A percentile compares a stretch with the other conserved stretches of the same genome.
Conservation (phyloP, 257 asterid genomes). For the Nicotiana attenuata region DNA sequence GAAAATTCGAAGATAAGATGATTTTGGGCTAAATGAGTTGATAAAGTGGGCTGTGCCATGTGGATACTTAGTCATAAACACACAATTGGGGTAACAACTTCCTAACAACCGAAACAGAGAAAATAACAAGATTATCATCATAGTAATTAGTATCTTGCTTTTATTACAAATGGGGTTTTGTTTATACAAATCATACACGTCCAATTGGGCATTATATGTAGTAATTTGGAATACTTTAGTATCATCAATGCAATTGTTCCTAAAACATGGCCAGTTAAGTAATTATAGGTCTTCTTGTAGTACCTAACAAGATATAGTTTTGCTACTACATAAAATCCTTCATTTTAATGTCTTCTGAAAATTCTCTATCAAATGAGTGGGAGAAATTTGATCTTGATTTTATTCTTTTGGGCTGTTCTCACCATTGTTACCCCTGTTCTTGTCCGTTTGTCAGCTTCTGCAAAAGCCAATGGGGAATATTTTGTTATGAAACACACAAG, state of each 20-base stretch:
- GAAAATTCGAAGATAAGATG: not conserved
- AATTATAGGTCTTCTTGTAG: slow-evolving; percentile 16
- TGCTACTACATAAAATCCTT: slow-evolving; percentile 9
- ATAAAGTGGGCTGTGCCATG: slow-evolving; percentile 14
- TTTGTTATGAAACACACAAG: slow-evolving; percentile 21
- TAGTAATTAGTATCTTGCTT: slow-evolving; percentile 21
- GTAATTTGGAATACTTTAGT: slow-evolving; percentile 15
- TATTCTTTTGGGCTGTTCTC: slow-evolving; percentile 71
- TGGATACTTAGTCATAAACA: slow-evolving; percentile 16
- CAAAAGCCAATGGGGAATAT: slow-evolving; percentile 29
- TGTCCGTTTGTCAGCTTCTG: slow-evolving; percentile 54
- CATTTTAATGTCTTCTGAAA: slow-evolving; percentile 19
- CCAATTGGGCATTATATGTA: not conserved
- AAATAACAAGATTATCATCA: slow-evolving; percentile 14
- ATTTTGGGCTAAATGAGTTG: not conserved
- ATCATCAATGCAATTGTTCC: slow-evolving; percentile 12
- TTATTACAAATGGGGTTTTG: not conserved
- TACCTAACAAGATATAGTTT: not conserved
- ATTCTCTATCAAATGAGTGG: slow-evolving; percentile 45
- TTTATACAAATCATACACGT: not conserved
- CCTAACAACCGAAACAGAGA: slow-evolving; percentile 29
- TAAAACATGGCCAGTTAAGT: slow-evolving; percentile 59
- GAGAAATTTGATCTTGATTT: slow-evolving; percentile 51
- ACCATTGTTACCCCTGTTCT: slow-evolving; percentile 66
- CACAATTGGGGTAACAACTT: slow-evolving; percentile 48